Percentiles rank a stretch among this genome's conserved stretches.
These are phyloP conservation scores for Boletus fagicola DNA, from an alignment of 768 basidiomycete genomes.

Conservation along the genomic window DNA sequence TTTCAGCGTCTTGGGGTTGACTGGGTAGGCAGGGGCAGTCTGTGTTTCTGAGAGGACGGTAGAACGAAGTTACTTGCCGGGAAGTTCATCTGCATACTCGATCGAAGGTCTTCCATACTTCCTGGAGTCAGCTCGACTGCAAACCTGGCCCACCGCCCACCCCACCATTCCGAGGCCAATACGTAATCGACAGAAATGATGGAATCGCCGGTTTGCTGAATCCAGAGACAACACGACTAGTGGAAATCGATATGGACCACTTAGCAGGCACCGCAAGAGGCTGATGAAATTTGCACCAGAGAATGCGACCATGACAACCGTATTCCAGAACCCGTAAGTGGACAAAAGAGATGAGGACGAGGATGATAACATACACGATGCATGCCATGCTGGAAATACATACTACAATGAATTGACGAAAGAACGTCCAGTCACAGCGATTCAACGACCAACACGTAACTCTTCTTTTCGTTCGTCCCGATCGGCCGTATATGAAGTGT, in stretches of 20 bases:
- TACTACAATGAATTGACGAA: slow-evolving; percentile 2
- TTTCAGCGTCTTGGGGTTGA: background rate
- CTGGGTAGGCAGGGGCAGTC: background rate
- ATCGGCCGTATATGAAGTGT: slow-evolving; percentile 11
- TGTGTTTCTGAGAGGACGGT: background rate
- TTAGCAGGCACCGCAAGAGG: background rate
- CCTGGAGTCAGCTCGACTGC: background rate
- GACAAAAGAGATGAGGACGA: background rate
- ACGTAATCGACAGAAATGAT: background rate
- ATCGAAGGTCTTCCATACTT: background rate
- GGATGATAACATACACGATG: background rate
- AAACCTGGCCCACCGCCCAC: background rate
- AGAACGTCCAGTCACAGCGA: slow-evolving; percentile 18
- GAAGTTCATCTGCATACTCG: background rate
- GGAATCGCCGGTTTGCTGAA: background rate
- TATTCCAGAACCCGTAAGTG: slow-evolving; percentile 1
- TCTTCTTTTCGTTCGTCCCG: slow-evolving; percentile 3
- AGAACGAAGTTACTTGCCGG: background rate
- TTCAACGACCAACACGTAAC: slow-evolving; percentile 24
- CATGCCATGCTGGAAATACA: background rate
- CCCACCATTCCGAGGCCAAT: background rate
- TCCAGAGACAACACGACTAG: background rate
- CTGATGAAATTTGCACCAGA: background rate
- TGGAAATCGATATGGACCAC: background rate
- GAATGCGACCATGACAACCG: background rate